phyloP scores from a whole-genome alignment of 345 rosid genomes.

The rapeseed (Brassica napus) region Da-Ae NC_063450.1:38447501-38448000 shows the following conservation, averaged over 20 bases:
- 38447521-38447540: background rate
- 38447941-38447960: constrained; percentile 43
- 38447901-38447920: constrained; percentile 42
- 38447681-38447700: constrained; percentile 35
- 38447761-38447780: background rate
- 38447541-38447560: background rate
- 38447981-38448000: constrained; percentile 53
- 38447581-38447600: background rate
- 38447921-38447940: constrained; percentile 21
- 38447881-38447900: background rate
- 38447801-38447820: background rate
- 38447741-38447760: constrained; percentile 27
- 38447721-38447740: background rate
- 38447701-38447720: background rate
- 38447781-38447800: constrained; percentile 8
- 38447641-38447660: constrained; percentile 26
- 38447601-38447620: background rate
- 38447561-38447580: background rate
- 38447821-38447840: background rate
- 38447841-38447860: background rate
- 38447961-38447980: constrained; percentile 51
- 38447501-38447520: background rate
- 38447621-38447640: background rate
- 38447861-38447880: constrained; percentile 6
- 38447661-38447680: constrained; percentile 25